Base-by-base conservation (phyloP, 176 grass and related monocot genomes). In the Triticum timopheevii region DNA sequence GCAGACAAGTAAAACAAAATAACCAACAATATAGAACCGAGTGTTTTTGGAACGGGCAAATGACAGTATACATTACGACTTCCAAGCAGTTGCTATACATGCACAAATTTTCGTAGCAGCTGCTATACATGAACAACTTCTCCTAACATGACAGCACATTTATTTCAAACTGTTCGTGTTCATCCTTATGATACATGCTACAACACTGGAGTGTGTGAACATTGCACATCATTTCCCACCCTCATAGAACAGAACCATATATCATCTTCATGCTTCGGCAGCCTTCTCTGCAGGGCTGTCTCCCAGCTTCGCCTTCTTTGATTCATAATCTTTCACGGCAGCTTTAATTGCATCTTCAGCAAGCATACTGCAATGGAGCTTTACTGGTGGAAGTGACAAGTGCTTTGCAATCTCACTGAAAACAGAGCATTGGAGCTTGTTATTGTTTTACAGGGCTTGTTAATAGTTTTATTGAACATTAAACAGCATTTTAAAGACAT, bases 311-410 rank as follows among this genome's bases (percentile, higher is more conserved):
- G 11, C 28, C 84, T 94, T 97, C 85, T 99, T 99, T 83, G 80
- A 88, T 99, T 97, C 92, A 6, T 94, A 99, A 34, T 99, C 92
- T 79, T 99, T 99, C 42, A 99, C 90, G 1, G 94, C 97, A 83
- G 92, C 94, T 84, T 99, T 99, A 79, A 99, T 99, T 25, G 97
- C 97, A 92, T 99, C 94, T 76, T 97, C 94, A 0, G 97, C 97
- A 79, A 95, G 97, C 94, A 95, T 99, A 64, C 97, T 99, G 39
- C 97, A 99, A 20, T 99, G 94, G 36, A 99, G 90, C 92, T 99
- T 99, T 77, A 97, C 97, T 13, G 97, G 97, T 50, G 97, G 97
- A 87, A 99, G 97, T 5, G 94, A 94, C 84, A 99, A 85, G 73
- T 99, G 97, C 58, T 97, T 97, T 10, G 97, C 94, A 50, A 99